Evolutionary conservation across 495 filamentous ascomycete genomes (phyloP).

Genomic region (Oleoguttula mirabilis): DNA sequence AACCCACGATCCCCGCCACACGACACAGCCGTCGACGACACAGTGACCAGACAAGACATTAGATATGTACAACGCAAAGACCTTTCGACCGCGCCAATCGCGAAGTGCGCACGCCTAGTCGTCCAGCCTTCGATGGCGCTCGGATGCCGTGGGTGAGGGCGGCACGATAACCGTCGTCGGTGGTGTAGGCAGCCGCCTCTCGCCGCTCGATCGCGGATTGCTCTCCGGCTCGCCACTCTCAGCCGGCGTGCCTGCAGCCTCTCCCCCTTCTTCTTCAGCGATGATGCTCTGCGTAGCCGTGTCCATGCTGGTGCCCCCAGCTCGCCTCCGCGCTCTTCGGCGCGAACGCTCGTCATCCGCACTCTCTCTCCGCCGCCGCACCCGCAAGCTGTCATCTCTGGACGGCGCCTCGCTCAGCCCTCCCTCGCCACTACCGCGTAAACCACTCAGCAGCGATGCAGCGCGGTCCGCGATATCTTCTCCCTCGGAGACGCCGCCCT

Average conservation of each 20-base stretch:
- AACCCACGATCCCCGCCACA: too few species aligned
- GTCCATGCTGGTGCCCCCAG: conserved; percentile 8
- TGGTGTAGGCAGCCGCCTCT: conserved; percentile 2
- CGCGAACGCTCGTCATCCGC: conserved; percentile 12
- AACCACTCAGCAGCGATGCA: conserved; percentile 66
- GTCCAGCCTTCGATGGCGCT: too few species aligned
- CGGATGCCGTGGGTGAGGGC: background rate
- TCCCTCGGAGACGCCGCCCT: conserved; percentile 31
- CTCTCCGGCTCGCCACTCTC: background rate
- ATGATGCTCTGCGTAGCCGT: conserved; percentile 1
- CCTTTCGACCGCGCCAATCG: too few species aligned
- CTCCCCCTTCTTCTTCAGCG: conserved; percentile 5
- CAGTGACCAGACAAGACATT: too few species aligned
- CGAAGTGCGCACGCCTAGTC: too few species aligned
- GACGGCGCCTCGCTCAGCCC: conserved; percentile 1
- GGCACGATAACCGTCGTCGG: conserved; percentile 6
- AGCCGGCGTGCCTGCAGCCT: background rate
- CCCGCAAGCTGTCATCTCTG: conserved; percentile 24
- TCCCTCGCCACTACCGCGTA: conserved; percentile 47
- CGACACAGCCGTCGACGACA: too few species aligned
- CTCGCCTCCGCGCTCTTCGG: conserved; percentile 11
- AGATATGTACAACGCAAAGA: too few species aligned
- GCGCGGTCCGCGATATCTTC: conserved; percentile 77
- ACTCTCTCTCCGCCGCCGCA: conserved; percentile 25
- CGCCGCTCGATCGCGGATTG: background rate